Conservation (phyloP, 139 green algal species). For the Tetradesmus obliquus region DNA sequence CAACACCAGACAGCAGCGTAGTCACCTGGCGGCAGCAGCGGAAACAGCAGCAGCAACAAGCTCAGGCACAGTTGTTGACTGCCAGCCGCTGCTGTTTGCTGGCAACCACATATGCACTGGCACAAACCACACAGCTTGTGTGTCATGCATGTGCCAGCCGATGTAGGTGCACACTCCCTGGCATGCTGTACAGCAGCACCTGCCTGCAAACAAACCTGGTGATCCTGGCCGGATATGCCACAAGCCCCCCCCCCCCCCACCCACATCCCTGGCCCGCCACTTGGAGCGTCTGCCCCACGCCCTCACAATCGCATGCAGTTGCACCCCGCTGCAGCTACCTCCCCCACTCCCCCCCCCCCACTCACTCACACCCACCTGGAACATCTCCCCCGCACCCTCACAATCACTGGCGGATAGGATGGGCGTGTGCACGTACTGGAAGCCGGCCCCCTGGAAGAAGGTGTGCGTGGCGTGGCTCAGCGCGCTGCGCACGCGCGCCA, state of each 20-base stretch:
- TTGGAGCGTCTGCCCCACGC: no score
- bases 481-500: constrained; percentile 75
- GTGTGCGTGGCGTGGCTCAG: constrained; percentile 77
- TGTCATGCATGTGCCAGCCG: no score
- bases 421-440: constrained; percentile 85
- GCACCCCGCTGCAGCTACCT: background rate
- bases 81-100: background rate
- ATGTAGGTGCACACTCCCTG: no score
- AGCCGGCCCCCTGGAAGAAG: constrained; percentile 79
- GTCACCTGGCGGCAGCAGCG: constrained; percentile 58
- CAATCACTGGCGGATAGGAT: constrained; percentile 81
- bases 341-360: no score
- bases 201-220: no score
- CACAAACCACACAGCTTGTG: no score
- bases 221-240: no score
- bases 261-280: no score
- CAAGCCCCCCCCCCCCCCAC: no score
- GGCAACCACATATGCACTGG: no score
- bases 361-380: constrained; percentile 58
- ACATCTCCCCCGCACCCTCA: constrained; percentile 88
- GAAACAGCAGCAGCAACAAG: background rate
- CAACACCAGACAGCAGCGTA: constrained; percentile 64
- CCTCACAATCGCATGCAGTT: background rate
- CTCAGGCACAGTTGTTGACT: background rate
- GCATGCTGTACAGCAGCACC: no score